These are phyloP conservation scores for Trichoderma lentiforme DNA, from an alignment of 2,329 filamentous ascomycete genomes.

Conservation along the genomic window DNA sequence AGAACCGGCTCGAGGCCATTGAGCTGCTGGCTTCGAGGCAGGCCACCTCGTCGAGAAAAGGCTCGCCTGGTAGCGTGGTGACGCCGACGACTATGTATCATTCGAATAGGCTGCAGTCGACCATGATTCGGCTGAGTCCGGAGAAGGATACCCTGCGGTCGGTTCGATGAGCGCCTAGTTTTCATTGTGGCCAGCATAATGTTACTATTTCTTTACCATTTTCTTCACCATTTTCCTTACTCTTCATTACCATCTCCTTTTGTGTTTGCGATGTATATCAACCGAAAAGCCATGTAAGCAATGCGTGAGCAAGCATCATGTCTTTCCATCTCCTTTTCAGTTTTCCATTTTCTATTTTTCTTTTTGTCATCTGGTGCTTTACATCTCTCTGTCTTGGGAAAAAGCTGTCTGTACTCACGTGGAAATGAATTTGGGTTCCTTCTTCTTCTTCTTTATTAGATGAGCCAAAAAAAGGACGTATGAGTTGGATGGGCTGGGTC, in stretches of 20 bases:
- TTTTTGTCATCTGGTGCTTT: not conserved
- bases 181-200: not conserved
- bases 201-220: not conserved
- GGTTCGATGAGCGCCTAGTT: not conserved
- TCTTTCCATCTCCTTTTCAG: not conserved
- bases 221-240: not conserved
- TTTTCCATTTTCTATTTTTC: not conserved
- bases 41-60: constrained; percentile 26
- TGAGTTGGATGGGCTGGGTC: not conserved
- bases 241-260: not conserved
- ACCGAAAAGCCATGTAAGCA: constrained; percentile 1
- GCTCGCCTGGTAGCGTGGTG: constrained; percentile 30
- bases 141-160: constrained; percentile 23
- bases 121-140: constrained; percentile 24
- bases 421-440: not conserved
- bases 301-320: not conserved
- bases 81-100: constrained; percentile 17
- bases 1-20: constrained; percentile 45
- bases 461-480: not conserved
- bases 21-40: constrained; percentile 36
- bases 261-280: not conserved
- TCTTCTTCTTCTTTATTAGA: not conserved
- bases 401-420: not conserved
- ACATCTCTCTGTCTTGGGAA: not conserved
- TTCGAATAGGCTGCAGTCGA: constrained; percentile 21